Evolutionary conservation across 345 rosid genomes (phyloP).

Genomic region (Sisymbrium altissimum): DNA sequence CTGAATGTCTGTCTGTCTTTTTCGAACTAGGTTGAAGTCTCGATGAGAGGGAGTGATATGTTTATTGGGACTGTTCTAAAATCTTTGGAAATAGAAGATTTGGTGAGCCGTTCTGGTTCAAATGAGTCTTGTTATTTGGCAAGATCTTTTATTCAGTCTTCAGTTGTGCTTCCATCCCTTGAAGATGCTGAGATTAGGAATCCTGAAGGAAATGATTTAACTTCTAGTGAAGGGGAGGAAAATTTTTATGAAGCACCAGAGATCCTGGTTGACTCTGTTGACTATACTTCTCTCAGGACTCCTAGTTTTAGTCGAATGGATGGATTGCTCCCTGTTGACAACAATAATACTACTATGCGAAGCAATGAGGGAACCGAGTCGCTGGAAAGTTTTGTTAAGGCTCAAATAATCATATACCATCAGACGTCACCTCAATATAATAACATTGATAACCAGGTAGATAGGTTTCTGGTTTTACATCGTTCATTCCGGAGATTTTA

Average conservation of each 20-base stretch:
- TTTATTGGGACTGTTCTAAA: slow-evolving; percentile 79
- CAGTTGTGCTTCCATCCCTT: slow-evolving; percentile 42
- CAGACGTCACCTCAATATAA: slow-evolving; percentile 65
- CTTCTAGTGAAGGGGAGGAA: slow-evolving; percentile 82
- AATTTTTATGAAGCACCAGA: slow-evolving; percentile 92
- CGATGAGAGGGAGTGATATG: slow-evolving; percentile 72
- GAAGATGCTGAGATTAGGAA: slow-evolving; percentile 40
- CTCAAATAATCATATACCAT: slow-evolving; percentile 76
- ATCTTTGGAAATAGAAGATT: slow-evolving; percentile 96
- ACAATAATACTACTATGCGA: slow-evolving; percentile 34
- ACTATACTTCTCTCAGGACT: slow-evolving; percentile 50
- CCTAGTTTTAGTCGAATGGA: slow-evolving; percentile 68
- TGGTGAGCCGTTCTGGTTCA: slow-evolving; percentile 50
- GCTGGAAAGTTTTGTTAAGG: slow-evolving; percentile 90
- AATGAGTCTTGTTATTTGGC: slow-evolving; percentile 72
- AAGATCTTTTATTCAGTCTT: slow-evolving; percentile 69
- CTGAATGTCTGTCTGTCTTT: slow-evolving; percentile 20
- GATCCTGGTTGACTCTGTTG: slow-evolving; percentile 57
- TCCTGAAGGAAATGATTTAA: slow-evolving; percentile 34
- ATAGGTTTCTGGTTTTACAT: slow-evolving; percentile 20
- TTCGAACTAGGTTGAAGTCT: slow-evolving; percentile 73
- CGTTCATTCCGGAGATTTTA: neutral
- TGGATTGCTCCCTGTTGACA: slow-evolving; percentile 72
- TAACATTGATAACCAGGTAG: slow-evolving; percentile 75
- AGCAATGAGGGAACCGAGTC: slow-evolving; percentile 43